Percentiles rank a stretch among this genome's conserved stretches.
phyloP scores from a whole-genome alignment of 495 filamentous ascomycete genomes.

The Penicillium bialowiezense region DNA sequence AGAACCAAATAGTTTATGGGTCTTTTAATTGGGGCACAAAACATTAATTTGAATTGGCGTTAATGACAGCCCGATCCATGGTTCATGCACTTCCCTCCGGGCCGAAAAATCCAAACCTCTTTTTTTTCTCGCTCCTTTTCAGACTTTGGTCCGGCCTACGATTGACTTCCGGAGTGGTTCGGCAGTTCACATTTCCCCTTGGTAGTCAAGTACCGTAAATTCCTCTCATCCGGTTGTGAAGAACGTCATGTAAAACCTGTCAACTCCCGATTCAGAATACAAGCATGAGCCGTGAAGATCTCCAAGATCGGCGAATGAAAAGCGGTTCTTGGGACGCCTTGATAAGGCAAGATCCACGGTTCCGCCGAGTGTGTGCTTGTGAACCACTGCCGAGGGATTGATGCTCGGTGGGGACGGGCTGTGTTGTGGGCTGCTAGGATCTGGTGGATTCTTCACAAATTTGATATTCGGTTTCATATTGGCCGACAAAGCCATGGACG shows the following conservation, averaged over 20 bases:
- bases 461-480: neutral
- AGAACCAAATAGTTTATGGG: constrained; percentile 1
- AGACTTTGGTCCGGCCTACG: neutral
- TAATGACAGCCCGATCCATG: constrained; percentile 1
- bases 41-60: neutral
- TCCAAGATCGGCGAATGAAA: constrained; percentile 29
- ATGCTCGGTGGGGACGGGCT: constrained; percentile 7
- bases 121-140: neutral
- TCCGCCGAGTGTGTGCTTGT: constrained; percentile 21
- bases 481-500: neutral
- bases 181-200: neutral
- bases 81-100: neutral
- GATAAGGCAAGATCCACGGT: constrained; percentile 22
- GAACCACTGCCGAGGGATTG: neutral
- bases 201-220: too few species aligned
- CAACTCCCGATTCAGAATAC: neutral
- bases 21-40: neutral
- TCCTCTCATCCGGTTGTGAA: too few species aligned
- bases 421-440: constrained; percentile 3
- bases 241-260: neutral
- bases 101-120: neutral
- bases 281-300: constrained; percentile 1
- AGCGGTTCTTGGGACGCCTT: constrained; percentile 12
- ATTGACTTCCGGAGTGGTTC: neutral
- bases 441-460: neutral